phyloP scores from a whole-genome alignment of 495 filamentous ascomycete species.

The Penicillium fimorum region DNA sequence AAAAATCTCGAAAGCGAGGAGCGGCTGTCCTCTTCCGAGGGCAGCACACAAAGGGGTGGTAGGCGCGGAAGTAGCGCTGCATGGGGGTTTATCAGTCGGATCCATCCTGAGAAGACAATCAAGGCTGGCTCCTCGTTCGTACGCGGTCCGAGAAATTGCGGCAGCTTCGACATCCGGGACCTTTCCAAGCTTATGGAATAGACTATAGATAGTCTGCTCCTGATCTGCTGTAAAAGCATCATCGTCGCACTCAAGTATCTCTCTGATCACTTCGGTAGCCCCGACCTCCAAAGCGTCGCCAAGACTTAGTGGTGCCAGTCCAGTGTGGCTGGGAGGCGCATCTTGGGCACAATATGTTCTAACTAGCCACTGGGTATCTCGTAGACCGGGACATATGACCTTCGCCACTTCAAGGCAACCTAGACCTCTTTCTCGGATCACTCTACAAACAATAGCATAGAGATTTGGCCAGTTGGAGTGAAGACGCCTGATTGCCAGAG shows the following conservation, averaged over 20 bases:
- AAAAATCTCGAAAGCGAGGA: not conserved
- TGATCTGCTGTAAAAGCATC: not conserved
- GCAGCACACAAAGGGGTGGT: not conserved
- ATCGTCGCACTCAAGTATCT: not conserved
- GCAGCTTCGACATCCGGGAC: not conserved
- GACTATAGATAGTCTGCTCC: not conserved
- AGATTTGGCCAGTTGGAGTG: not conserved
- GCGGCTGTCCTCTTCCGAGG: not conserved
- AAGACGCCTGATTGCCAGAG: not conserved
- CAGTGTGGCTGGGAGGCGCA: not conserved
- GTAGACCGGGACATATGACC: not conserved
- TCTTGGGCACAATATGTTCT: not conserved
- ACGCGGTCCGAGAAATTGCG: not conserved
- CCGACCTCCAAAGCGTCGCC: not conserved
- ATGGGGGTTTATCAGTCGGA: not conserved
- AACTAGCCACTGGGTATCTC: not conserved
- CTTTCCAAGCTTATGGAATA: not conserved
- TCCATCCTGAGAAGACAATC: not conserved
- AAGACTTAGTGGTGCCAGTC: not conserved
- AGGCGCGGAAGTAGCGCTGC: not conserved
- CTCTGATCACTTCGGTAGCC: not conserved
- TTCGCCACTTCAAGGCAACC: not conserved
- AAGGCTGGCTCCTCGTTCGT: not conserved
- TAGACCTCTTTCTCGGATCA: not conserved
- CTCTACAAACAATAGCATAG: not conserved